Percentiles rank a stretch among this genome's conserved stretches.
phyloP scores from a whole-genome alignment of 2,329 filamentous ascomycete genomes.

The Fusarium setosum region DNA sequence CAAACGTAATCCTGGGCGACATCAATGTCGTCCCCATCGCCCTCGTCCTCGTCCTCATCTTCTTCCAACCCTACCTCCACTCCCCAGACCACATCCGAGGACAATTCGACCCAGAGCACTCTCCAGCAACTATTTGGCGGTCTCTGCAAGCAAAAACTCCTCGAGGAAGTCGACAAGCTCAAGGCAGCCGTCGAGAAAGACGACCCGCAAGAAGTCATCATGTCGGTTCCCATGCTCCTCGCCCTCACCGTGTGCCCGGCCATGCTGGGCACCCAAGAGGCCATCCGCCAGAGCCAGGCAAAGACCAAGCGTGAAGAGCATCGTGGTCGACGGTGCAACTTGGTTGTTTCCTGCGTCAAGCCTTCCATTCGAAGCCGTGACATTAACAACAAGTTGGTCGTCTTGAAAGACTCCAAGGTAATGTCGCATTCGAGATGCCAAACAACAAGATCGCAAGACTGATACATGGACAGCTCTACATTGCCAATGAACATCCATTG shows the following conservation, averaged over 20 bases:
- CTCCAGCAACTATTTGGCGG: constrained; percentile 39
- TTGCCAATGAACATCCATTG: constrained; percentile 42
- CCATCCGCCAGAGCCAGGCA: constrained; percentile 59
- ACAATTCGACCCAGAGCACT: constrained; percentile 25
- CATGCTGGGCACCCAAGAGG: constrained; percentile 59
- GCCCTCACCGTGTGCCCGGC: constrained; percentile 48
- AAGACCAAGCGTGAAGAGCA: constrained; percentile 59
- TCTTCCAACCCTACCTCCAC: constrained; percentile 23
- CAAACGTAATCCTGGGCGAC: constrained; percentile 10
- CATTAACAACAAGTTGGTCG: constrained; percentile 58
- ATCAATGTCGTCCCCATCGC: constrained; percentile 39
- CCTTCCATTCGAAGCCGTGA: constrained; percentile 55
- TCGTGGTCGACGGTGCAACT: constrained; percentile 59
- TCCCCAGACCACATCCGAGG: constrained; percentile 19
- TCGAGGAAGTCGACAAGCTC: constrained; percentile 42
- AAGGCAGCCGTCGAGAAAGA: constrained; percentile 40
- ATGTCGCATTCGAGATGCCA: not conserved
- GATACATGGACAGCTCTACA: constrained; percentile 40
- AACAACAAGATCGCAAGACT: not conserved
- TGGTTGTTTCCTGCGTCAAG: constrained; percentile 59
- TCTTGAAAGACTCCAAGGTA: constrained; percentile 57
- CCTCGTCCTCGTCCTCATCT: constrained; percentile 21
- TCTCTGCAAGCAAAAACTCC: constrained; percentile 39
- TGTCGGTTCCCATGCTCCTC: constrained; percentile 44
- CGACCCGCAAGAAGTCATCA: constrained; percentile 42